phyloP scores from a whole-genome alignment of 202 grass and related monocot genomes.

The Zoysia matrella region DNA sequence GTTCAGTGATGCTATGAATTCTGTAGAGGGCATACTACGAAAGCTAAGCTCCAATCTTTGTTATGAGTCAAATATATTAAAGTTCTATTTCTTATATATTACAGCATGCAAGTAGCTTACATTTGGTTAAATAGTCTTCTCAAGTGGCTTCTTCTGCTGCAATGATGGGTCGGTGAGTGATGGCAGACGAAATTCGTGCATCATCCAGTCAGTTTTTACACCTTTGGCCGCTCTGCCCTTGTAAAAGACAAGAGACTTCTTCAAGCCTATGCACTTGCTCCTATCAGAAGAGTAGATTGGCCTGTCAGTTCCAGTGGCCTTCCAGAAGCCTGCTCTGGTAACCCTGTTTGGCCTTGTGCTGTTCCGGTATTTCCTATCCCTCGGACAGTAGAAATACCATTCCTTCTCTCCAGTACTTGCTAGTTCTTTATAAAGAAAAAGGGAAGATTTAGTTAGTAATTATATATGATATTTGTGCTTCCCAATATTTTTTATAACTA shows the following conservation, averaged over 20 bases:
- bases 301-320: constrained; percentile 94
- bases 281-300: constrained; percentile 93
- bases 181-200: constrained; percentile 94
- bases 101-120: constrained; percentile 59
- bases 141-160: constrained; percentile 72
- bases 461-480: constrained; percentile 21
- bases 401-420: constrained; percentile 97
- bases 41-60: constrained; percentile 24
- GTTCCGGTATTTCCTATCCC: constrained; percentile 97
- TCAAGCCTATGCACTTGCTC: constrained; percentile 94
- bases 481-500: background rate
- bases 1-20: background rate
- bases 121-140: constrained; percentile 85
- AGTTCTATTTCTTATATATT: constrained; percentile 14
- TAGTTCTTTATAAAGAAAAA: constrained; percentile 57
- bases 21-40: background rate
- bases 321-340: constrained; percentile 94
- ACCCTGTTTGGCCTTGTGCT: constrained; percentile 95
- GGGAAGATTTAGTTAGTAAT: constrained; percentile 23
- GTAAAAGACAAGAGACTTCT: constrained; percentile 99
- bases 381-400: constrained; percentile 99
- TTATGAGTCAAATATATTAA: background rate
- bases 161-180: constrained; percentile 65
- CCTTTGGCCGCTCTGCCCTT: constrained; percentile 96
- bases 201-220: constrained; percentile 98